Percentiles rank a stretch among this genome's conserved stretches.
Conservation (phyloP, 768 basidiomycete genomes). For the Serendipita indica region DNA sequence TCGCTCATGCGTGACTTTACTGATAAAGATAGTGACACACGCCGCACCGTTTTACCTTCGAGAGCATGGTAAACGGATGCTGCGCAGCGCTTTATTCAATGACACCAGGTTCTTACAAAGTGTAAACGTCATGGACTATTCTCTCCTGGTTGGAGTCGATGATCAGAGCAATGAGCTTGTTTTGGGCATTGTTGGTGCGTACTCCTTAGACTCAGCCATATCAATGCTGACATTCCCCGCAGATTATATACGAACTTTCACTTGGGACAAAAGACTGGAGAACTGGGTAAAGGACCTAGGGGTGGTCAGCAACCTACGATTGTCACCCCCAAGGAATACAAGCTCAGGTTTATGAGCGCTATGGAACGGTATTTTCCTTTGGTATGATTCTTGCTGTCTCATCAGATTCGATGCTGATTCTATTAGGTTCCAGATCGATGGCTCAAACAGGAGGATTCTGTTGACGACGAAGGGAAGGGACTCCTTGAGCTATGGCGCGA, state of each 20-base stretch:
- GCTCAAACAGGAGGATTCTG: constrained; percentile 72
- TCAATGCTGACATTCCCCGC: neutral
- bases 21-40: constrained; percentile 47
- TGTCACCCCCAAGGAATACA: constrained; percentile 89
- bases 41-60: constrained; percentile 82
- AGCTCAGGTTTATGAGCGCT: constrained; percentile 69
- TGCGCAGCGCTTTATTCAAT: constrained; percentile 81
- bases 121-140: constrained; percentile 97
- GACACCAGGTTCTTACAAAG: constrained; percentile 92
- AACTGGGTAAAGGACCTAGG: constrained; percentile 93
- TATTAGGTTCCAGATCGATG: constrained; percentile 71
- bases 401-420: constrained; percentile 11
- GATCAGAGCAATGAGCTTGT: constrained; percentile 78
- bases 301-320: constrained; percentile 86
- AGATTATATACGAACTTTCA: constrained; percentile 94
- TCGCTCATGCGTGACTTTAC: neutral
- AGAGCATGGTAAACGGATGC: constrained; percentile 89
- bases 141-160: constrained; percentile 91
- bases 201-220: neutral
- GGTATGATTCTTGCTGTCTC: constrained; percentile 30
- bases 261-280: constrained; percentile 97
- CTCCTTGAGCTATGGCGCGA: constrained; percentile 29
- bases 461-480: constrained; percentile 51
- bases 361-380: constrained; percentile 85
- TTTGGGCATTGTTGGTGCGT: constrained; percentile 88